phyloP scores from a whole-genome alignment of 2,329 filamentous ascomycete species.

The Phialophora macrospora region DNA sequence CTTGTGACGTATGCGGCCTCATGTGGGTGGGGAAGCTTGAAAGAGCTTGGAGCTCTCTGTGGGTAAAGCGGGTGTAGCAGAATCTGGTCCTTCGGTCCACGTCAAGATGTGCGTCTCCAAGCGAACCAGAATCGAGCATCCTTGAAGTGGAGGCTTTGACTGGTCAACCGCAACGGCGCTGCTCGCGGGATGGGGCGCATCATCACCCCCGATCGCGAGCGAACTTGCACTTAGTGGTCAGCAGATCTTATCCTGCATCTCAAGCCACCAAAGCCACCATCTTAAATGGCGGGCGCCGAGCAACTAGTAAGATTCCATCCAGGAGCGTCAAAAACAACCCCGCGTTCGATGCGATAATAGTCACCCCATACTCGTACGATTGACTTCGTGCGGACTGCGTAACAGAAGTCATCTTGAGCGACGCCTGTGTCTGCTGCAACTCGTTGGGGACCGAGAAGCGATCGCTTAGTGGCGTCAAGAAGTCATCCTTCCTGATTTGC shows the following conservation, averaged over 20 bases:
- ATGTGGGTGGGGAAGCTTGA: neutral
- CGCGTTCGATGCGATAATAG: neutral
- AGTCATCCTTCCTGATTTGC: neutral
- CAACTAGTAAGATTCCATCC: neutral
- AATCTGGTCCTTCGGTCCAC: neutral
- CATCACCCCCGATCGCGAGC: slow-evolving; percentile 6
- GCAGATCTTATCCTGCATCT: slow-evolving; percentile 7
- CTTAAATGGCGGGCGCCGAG: neutral
- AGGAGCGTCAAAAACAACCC: slow-evolving; percentile 7
- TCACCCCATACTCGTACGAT: neutral
- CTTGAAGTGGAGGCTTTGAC: neutral
- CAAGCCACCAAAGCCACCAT: slow-evolving; percentile 12
- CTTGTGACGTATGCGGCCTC: neutral
- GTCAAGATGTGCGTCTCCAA: neutral
- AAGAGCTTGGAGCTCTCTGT: neutral
- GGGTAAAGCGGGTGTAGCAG: neutral
- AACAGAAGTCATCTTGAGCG: neutral
- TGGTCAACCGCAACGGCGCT: neutral
- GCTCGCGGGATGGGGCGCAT: neutral
- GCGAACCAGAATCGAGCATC: neutral
- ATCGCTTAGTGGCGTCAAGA: neutral
- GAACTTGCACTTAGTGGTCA: neutral
- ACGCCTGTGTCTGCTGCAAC: neutral
- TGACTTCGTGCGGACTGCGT: neutral
- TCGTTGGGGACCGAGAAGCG: neutral